Conservation (phyloP, 129 eudicot species). For the Deinandra increscens region DNA sequence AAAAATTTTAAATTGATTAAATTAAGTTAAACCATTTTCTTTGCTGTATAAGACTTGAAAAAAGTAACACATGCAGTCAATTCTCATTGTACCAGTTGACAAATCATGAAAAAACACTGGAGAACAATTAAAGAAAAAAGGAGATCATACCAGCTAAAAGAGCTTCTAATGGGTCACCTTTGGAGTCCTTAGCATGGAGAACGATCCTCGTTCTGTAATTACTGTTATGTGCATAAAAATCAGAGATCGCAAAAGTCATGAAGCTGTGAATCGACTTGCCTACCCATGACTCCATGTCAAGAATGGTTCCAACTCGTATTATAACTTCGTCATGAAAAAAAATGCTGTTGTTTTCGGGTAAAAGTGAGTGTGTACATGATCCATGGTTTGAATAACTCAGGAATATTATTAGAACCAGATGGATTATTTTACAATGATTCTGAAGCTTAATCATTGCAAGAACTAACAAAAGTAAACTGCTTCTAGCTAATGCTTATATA, state of each 20-base stretch:
- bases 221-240: slow-evolving; percentile 6
- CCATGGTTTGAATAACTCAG: background rate
- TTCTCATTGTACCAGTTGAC: background rate
- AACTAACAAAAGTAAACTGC: background rate
- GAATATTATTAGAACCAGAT: background rate
- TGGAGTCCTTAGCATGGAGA: slow-evolving; percentile 12
- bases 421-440: background rate
- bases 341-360: background rate
- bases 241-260: slow-evolving; percentile 8
- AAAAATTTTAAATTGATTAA: background rate
- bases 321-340: background rate
- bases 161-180: slow-evolving; percentile 19
- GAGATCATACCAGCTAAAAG: slow-evolving; percentile 10
- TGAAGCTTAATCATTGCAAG: slow-evolving; percentile 1
- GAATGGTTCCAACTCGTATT: slow-evolving; percentile 13
- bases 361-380: background rate
- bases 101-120: background rate
- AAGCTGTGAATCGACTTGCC: slow-evolving; percentile 8
- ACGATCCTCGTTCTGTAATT: slow-evolving; percentile 11
- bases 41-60: background rate
- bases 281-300: slow-evolving; percentile 16
- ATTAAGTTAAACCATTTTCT: background rate
- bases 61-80: too few relatives aligned
- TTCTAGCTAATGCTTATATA: background rate
- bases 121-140: background rate